Conservation (phyloP, 495 filamentous ascomycete species). For the Penicillium paradoxum region DNA sequence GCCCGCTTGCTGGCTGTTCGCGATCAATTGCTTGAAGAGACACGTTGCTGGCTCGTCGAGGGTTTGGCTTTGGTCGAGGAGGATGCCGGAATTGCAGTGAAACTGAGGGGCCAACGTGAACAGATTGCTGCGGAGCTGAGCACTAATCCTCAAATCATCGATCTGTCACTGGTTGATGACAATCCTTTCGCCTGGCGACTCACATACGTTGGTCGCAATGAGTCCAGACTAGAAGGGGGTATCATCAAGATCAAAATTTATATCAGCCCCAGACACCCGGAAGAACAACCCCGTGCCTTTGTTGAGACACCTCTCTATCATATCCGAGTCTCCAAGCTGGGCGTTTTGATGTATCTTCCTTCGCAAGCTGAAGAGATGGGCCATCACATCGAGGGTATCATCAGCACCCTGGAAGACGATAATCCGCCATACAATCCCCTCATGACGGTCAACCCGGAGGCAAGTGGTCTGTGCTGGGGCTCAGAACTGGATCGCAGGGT, state of each 20-base stretch:
- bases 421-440: conserved; percentile 84
- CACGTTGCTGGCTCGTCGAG: conserved; percentile 62
- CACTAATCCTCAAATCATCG: conserved; percentile 60
- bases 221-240: conserved; percentile 91
- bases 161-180: conserved; percentile 64
- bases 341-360: conserved; percentile 80
- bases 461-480: conserved; percentile 85
- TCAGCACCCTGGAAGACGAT: conserved; percentile 80
- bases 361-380: conserved; percentile 69
- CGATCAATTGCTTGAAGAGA: conserved; percentile 65
- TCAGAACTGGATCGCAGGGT: conserved; percentile 67
- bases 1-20: conserved; percentile 61
- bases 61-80: conserved; percentile 59
- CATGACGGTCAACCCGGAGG: conserved; percentile 82
- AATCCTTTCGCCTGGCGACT: conserved; percentile 54
- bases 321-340: conserved; percentile 73
- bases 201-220: conserved; percentile 85
- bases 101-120: conserved; percentile 76
- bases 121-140: conserved; percentile 74
- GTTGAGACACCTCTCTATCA: conserved; percentile 83
- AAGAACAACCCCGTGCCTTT: conserved; percentile 82
- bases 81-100: conserved; percentile 71
- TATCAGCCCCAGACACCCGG: conserved; percentile 85
- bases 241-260: conserved; percentile 75
- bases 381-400: conserved; percentile 80